phyloP scores from a whole-genome alignment of 306 rosid genomes.

The Acacia confusa region DNA sequence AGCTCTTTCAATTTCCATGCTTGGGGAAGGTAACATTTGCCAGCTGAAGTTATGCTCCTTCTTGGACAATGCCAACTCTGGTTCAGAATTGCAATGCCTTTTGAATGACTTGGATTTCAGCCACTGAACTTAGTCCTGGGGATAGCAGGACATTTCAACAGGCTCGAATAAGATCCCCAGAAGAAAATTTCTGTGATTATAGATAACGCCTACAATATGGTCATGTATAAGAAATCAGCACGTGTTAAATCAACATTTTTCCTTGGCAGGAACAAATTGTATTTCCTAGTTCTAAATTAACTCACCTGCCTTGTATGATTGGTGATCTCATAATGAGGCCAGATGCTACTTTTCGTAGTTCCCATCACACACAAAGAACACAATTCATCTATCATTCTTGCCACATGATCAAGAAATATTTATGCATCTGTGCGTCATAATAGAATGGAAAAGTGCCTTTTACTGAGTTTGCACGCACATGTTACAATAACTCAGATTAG shows the following conservation, averaged over 20 bases:
- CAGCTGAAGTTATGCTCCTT: constrained; percentile 10
- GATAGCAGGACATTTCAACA: not conserved
- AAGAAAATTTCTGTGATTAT: not conserved
- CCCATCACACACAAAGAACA: constrained; percentile 53
- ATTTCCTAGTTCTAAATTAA: constrained; percentile 29
- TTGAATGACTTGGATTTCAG: constrained; percentile 21
- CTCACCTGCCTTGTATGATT: constrained; percentile 87
- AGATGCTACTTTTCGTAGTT: constrained; percentile 89
- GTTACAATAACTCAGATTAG: constrained; percentile 26
- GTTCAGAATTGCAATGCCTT: constrained; percentile 21
- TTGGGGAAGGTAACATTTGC: constrained; percentile 10
- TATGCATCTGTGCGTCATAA: not conserved
- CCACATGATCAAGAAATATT: constrained; percentile 29
- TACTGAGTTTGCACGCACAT: constrained; percentile 9
- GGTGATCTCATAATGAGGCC: constrained; percentile 91
- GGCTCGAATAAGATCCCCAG: constrained; percentile 3
- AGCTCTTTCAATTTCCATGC: not conserved
- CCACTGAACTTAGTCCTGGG: not conserved
- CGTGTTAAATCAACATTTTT: not conserved
- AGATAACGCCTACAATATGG: not conserved
- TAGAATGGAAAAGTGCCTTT: constrained; percentile 2
- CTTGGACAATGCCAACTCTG: constrained; percentile 13
- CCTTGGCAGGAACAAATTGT: not conserved
- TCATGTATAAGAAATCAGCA: too few relatives aligned
- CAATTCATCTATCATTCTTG: constrained; percentile 25